Conservation (phyloP, 2,329 filamentous ascomycete species). For the Penicillium griseofulvum region DNA sequence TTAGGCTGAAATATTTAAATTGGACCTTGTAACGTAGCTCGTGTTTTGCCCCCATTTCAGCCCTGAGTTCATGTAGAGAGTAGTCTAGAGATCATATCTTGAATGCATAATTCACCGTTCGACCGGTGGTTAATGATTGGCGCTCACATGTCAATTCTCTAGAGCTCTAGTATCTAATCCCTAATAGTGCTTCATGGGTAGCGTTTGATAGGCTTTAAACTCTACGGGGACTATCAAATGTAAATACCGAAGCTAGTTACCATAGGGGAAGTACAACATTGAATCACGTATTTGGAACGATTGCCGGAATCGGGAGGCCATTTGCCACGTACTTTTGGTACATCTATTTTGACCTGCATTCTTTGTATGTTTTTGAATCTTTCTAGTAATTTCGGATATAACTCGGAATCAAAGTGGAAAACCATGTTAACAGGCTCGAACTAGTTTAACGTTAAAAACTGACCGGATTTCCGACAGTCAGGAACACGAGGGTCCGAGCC, state of each 20-base stretch:
- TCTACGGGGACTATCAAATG: constrained; percentile 1
- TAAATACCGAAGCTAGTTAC: background rate
- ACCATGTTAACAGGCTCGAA: background rate
- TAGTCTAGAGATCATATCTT: background rate
- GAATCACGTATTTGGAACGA: too few relatives aligned
- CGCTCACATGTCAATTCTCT: constrained; percentile 4
- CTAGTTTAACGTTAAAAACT: background rate
- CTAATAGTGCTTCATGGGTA: too few relatives aligned
- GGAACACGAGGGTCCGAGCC: constrained; percentile 18
- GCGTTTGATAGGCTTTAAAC: background rate
- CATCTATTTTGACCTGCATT: background rate
- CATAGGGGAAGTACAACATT: too few relatives aligned
- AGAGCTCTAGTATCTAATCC: too few relatives aligned
- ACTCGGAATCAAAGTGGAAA: background rate
- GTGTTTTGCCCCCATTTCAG: background rate
- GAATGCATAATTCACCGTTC: background rate
- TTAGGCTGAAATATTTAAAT: constrained; percentile 1
- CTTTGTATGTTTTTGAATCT: background rate
- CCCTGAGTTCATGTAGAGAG: background rate
- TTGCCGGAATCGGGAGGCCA: background rate
- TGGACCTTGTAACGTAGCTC: background rate
- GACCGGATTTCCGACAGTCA: constrained; percentile 4
- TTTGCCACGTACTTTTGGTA: constrained; percentile 5
- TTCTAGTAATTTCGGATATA: background rate
- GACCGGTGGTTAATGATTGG: background rate